A percentile compares a stretch with the other conserved stretches of the same genome.
phyloP scores from a whole-genome alignment of 108 stramenopile species.

The Cyclotella cryptica region DNA sequence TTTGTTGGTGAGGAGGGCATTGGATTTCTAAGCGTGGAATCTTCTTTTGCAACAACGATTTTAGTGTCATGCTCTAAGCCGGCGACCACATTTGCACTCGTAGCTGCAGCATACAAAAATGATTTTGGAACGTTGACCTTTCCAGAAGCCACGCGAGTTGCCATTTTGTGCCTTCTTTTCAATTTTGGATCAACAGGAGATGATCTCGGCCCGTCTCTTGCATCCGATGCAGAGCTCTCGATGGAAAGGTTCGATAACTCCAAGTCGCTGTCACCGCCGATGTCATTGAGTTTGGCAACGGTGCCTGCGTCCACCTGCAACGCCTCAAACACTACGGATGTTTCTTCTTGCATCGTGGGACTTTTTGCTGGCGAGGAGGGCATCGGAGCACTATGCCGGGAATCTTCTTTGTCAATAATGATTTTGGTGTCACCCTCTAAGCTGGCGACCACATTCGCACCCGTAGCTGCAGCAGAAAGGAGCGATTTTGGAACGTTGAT shows the following conservation, averaged over 20 bases:
- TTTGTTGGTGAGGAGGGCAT: too few relatives aligned
- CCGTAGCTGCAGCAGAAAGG: slow-evolving; percentile 7
- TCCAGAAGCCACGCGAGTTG: slow-evolving; percentile 11
- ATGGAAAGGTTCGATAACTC: not conserved
- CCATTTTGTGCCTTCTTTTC: slow-evolving; percentile 29
- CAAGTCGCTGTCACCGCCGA: too few relatives aligned
- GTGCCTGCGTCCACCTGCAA: too few relatives aligned
- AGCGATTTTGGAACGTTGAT: slow-evolving; percentile 16
- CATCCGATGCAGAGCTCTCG: not conserved
- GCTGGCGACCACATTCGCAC: not conserved
- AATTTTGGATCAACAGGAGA: not conserved
- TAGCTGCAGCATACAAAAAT: slow-evolving; percentile 4
- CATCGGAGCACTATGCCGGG: not conserved
- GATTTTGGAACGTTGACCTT: slow-evolving; percentile 19
- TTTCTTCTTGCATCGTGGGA: too few relatives aligned
- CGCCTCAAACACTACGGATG: too few relatives aligned
- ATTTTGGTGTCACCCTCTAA: not conserved
- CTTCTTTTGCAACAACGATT: not conserved
- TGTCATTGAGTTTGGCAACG: too few relatives aligned
- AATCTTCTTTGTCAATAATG: not conserved
- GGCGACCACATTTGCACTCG: not conserved
- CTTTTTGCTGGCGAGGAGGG: too few relatives aligned
- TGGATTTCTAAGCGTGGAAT: too few relatives aligned
- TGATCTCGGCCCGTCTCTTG: not conserved
- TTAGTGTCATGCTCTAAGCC: not conserved